Base-by-base conservation (phyloP, 2,329 filamentous ascomycete genomes). In the Fusarium armeniacum region DNA sequence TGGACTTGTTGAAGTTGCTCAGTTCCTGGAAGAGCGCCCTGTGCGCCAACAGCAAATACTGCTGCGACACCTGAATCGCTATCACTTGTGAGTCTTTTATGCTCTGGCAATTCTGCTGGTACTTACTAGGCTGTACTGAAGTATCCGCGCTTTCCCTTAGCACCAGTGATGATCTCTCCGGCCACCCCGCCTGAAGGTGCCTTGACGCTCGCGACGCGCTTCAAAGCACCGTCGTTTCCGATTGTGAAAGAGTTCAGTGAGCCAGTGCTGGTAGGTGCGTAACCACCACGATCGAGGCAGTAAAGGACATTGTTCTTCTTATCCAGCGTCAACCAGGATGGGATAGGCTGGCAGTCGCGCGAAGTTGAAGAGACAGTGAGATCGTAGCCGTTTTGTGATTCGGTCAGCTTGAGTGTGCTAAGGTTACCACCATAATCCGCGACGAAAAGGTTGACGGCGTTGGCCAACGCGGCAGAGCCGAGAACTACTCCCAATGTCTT, bases 111-210 rank as follows among this genome's bases (percentile, higher is more conserved):
- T 38, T 40, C n/a, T 4, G 6, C 1, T 5, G 4, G 3, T 2
- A 71, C 72, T 62, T 50, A 74, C 72, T 74, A 74, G 18, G 72
- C 72, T 10, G 72, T 59, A 26, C 44, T 61, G 30, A 74, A 64
- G 30, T 67, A 73, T 7, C 71, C 72, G 1, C 70, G 66, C 9
- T 41, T 46, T 28, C 72, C 70, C 2, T 43, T 58, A 1, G 24
- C n/a, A 3, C 69, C 56, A 1, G 58, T 73, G 5, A 74, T 16
- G 2, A 74, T 60, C 3, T 60, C 67, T 1, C 72, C 72, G 22
- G 72, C 72, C 0, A 74, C 72, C 3, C 63, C 71, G 2, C 54
- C 71, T 7, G 47, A 26, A 1, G 62, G 62, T 0, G 72, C 73
- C 5, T 44, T 58, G 5, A 75, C 58, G 0, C 72, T 62, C 2